Evolutionary conservation across 179 eudicot genomes (phyloP), one percentile per base, ranked within the genome.

Genomic region (Silene vulgaris): DNA sequence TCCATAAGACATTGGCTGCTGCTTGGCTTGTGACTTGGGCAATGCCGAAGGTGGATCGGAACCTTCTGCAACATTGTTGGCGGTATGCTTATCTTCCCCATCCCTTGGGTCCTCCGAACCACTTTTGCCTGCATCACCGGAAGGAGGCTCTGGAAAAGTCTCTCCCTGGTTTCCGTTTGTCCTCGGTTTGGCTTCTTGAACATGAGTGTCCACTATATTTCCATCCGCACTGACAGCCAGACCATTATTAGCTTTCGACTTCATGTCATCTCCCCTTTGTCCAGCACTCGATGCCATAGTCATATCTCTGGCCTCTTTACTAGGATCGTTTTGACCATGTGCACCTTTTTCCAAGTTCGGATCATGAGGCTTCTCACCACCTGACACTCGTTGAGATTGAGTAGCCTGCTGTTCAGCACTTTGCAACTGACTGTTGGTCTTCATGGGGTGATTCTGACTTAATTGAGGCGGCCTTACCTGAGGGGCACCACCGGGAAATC

Each of bases 381-480:
- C 77, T 8, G 67, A 61, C 60, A 84, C 75, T 52, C 77, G 78
- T 48, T 78, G 89, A 76, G 86, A 76, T 69, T 79, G 83, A 77
- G 79, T 75, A 69, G 74, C 54, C 68, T 80, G 82, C 72, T 83
- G 79, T 50, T 85, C 88, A 43, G 88, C 74, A 65, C 61, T 50
- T 6, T 77, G 69, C 75, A 82, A 21, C 43, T 84, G 88, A 64
- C 72, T 82, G 74, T 70, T 72, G 8, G 66, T 19, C 70, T 70
- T 68, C n/a, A 29, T 66, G 26, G 75, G 81, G 78, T 86, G 74
- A 80, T 68, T 84, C 79, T 89, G 95, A 86, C 82, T 85, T 43
- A 30, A 75, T 60, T 78, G 82, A 79, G 70, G 50, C 23, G 91
- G 92, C 82, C 90, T 88, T 57, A 66, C 79, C 60, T 85, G 88